Evolutionary conservation across 805 yeast species (phyloP), one percentile per base, ranked within the genome.

Genomic region (Lipomyces japonicus): DNA sequence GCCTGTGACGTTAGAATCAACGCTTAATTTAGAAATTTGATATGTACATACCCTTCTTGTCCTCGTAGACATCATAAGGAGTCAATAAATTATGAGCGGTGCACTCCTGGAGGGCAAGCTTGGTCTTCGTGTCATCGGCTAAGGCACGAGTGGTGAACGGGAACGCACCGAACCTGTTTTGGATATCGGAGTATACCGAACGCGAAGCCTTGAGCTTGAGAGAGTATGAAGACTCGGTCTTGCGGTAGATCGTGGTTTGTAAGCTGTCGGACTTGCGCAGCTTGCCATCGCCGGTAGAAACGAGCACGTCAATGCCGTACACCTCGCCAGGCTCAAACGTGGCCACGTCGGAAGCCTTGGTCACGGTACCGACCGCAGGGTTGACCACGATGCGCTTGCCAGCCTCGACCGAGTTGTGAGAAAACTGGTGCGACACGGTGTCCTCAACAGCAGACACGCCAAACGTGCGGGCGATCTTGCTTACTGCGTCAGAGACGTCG

Each of bases 281-380:
- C 72, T 82, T 82, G 56, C 91, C 88, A 42, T 78, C 84, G 4
- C 84, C 77, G 37, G 84, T 75, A 22, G 86, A 76, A 56, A 84
- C 73, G 53, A 85, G 73, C 54, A 84, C 76, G 65, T 84, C 91
- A 60, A 84, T 71, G 44, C 91, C 91, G 65, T 78, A 84, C 31
- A 85, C 91, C 65, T 84, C 88, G 65, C 81, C 81, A 64, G 79
- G 85, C 67, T 79, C 86, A 59, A 85, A 84, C 64, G 76, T 78
- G 67, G 72, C 70, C 44, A 86, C 71, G 53, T 80, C 84, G 66
- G 83, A 78, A 64, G 76, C 81, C 58, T 68, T 66, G 67, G 75
- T 78, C n/a, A n/a, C n/a, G 73, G 84, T 86, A 60, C 73, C 74
- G 62, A 82, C 86, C 53, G 77, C 69, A 60, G 91, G 91, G 72